Evolutionary conservation across 2,329 filamentous ascomycete species (phyloP).

Genomic region (Exutisphaerella laricina): DNA sequence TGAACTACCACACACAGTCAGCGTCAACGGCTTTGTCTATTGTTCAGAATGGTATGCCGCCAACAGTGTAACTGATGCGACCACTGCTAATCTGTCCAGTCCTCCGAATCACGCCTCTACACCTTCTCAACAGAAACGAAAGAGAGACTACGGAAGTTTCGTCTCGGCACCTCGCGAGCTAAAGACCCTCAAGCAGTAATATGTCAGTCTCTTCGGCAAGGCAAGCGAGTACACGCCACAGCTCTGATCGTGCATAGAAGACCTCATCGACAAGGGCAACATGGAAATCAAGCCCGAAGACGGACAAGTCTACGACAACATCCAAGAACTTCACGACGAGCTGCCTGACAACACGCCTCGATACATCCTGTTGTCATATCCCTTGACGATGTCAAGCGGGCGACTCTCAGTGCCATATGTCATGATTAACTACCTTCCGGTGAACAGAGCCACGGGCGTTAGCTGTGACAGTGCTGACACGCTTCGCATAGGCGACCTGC

Average conservation of each 20-base stretch:
- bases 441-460: too few species aligned
- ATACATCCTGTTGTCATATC: slow-evolving; percentile 86
- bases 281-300: slow-evolving; percentile 83
- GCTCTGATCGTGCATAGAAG: slow-evolving; percentile 43
- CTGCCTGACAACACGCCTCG: slow-evolving; percentile 88
- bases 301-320: slow-evolving; percentile 72
- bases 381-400: slow-evolving; percentile 81
- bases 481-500: slow-evolving; percentile 89
- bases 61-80: too few species aligned
- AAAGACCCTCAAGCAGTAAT: slow-evolving; percentile 87
- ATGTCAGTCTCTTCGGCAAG: slow-evolving; percentile 73
- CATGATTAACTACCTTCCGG: slow-evolving; percentile 87
- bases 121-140: slow-evolving; percentile 88
- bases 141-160: slow-evolving; percentile 88
- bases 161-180: slow-evolving; percentile 79
- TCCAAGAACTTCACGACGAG: slow-evolving; percentile 78
- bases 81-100: slow-evolving; percentile 27
- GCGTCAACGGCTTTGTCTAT: not conserved
- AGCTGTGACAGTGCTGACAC: slow-evolving; percentile 57
- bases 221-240: too few species aligned
- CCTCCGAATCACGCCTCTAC: slow-evolving; percentile 84
- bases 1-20: not conserved
- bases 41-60: slow-evolving; percentile 1
- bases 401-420: slow-evolving; percentile 88
- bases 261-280: slow-evolving; percentile 83